phyloP scores from a whole-genome alignment of 306 rosid species.

The Erythrophleum fordii region DNA sequence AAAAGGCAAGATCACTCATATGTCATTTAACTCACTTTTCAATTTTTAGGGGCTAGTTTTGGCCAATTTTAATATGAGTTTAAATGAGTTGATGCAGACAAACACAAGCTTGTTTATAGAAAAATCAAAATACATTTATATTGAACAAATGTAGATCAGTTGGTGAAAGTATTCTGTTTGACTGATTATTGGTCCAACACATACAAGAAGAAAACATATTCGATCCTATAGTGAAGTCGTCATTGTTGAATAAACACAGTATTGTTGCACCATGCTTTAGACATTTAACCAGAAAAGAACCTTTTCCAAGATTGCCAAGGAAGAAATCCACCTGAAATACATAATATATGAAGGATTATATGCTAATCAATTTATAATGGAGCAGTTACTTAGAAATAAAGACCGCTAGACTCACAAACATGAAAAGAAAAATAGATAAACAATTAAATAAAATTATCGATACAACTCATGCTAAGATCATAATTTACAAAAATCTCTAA shows the following conservation, averaged over 20 bases:
- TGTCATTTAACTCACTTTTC: too few species aligned
- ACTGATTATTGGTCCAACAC: slow-evolving; percentile 20
- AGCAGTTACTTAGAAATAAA: neutral
- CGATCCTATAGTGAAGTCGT: slow-evolving; percentile 8
- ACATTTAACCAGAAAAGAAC: slow-evolving; percentile 76
- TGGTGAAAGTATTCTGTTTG: slow-evolving; percentile 13
- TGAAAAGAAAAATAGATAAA: neutral
- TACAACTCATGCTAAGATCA: neutral
- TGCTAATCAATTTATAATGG: neutral
- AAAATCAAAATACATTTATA: too few species aligned
- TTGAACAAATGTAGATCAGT: too few species aligned
- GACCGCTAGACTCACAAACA: neutral
- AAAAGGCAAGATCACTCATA: too few species aligned
- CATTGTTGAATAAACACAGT: neutral
- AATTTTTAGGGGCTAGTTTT: too few species aligned
- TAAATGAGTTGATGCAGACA: too few species aligned
- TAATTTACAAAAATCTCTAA: neutral
- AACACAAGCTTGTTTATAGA: too few species aligned
- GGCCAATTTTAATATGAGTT: too few species aligned
- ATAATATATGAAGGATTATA: slow-evolving; percentile 13
- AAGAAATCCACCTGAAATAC: slow-evolving; percentile 80
- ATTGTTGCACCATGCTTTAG: slow-evolving; percentile 3
- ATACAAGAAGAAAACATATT: neutral
- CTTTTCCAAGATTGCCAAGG: slow-evolving; percentile 98
- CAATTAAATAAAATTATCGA: neutral